Percentiles rank a stretch among this genome's conserved stretches.
These are phyloP conservation scores for Hyaloperonospora brassicae DNA, from an alignment of 352 stramenopile species.

Conservation along the genomic window DNA sequence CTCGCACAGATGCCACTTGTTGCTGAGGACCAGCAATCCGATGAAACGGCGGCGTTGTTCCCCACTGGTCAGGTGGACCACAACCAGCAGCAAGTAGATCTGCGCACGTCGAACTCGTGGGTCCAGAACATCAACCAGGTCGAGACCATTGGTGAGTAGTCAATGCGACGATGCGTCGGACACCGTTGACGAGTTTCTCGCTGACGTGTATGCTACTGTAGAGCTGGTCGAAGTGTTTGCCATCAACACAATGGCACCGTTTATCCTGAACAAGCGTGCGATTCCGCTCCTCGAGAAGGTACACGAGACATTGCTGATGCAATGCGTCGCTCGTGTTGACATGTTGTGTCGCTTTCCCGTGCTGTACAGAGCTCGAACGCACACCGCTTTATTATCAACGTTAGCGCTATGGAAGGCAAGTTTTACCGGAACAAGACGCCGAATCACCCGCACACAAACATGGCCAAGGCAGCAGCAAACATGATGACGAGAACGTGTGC, in stretches of 20 bases:
- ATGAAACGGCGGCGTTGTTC: constrained; percentile 34
- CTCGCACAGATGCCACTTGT: constrained; percentile 87
- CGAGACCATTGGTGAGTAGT: constrained; percentile 50
- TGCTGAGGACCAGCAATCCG: constrained; percentile 75
- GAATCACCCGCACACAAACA: constrained; percentile 95
- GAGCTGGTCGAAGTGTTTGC: constrained; percentile 77
- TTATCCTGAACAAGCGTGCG: constrained; percentile 88
- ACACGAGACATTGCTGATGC: constrained; percentile 2
- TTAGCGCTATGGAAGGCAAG: constrained; percentile 98
- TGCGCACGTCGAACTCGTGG: constrained; percentile 90
- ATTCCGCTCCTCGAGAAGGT: constrained; percentile 56
- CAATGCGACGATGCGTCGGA: not conserved
- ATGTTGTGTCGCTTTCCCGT: too few species aligned
- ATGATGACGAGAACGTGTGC: constrained; percentile 95
- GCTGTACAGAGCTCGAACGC: constrained; percentile 27
- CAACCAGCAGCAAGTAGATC: constrained; percentile 62
- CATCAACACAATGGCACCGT: constrained; percentile 92
- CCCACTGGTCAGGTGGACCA: constrained; percentile 82
- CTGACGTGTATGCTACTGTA: constrained; percentile 15
- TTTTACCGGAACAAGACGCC: constrained; percentile 97
- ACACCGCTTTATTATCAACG: constrained; percentile 87
- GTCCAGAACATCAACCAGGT: constrained; percentile 73
- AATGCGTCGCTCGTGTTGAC: too few species aligned
- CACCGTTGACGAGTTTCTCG: not conserved
- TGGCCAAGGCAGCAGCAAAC: constrained; percentile 94